phyloP scores from a whole-genome alignment of 2,329 filamentous ascomycete species.

The Pseudogymnoascus sp. region DNA sequence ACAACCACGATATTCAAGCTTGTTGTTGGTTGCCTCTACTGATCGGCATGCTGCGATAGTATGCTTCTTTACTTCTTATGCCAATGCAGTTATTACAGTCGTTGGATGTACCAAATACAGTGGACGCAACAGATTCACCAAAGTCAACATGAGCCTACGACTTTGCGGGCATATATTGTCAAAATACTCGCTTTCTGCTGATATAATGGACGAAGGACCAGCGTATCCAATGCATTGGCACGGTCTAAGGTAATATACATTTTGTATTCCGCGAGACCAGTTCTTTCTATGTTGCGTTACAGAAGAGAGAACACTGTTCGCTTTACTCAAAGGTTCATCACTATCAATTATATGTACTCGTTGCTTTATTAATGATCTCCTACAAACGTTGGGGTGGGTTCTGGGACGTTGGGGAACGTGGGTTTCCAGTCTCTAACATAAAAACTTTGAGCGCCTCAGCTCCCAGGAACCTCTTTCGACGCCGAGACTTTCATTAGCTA shows the following conservation, averaged over 20 bases:
- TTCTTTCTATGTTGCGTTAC: background rate
- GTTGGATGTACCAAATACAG: no score
- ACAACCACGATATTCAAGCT: background rate
- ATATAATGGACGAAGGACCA: background rate
- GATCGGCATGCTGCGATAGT: background rate
- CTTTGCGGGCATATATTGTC: background rate
- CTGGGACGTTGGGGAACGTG: background rate
- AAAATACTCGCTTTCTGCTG: background rate
- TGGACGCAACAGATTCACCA: background rate
- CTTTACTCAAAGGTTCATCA: background rate
- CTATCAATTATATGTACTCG: background rate
- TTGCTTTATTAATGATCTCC: background rate
- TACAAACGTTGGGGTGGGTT: background rate
- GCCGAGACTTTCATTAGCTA: background rate
- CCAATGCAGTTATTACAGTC: background rate
- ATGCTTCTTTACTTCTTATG: background rate
- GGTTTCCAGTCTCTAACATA: background rate
- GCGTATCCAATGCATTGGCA: background rate
- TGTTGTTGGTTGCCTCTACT: background rate
- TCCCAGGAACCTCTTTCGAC: background rate
- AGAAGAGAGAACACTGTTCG: background rate
- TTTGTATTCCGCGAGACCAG: no score
- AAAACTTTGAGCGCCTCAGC: background rate
- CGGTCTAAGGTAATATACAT: background rate
- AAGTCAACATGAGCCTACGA: background rate